Evolutionary conservation across 179 eudicot species (phyloP).

Genomic region (Vitellaria paradoxa): DNA sequence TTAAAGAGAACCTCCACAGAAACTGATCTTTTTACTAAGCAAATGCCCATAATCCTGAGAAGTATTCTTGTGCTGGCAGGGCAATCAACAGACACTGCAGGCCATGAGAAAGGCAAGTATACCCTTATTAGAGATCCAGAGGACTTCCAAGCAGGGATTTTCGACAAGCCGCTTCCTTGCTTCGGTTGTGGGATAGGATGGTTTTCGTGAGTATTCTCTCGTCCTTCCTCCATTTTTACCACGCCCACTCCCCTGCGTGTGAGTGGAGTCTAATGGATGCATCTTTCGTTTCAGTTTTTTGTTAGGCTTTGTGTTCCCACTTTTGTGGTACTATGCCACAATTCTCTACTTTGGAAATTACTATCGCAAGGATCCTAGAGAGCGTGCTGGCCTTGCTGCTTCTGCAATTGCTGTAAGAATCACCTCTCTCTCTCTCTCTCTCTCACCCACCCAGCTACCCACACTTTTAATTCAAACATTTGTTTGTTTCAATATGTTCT

Average conservation of each 20-base stretch:
- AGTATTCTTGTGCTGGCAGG: conserved; percentile 31
- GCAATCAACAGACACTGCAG: conserved; percentile 44
- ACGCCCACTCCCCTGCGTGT: neutral
- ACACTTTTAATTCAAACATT: too few species aligned
- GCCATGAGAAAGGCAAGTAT: conserved; percentile 66
- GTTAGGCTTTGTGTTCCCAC: conserved; percentile 52
- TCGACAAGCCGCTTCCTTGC: conserved; percentile 79
- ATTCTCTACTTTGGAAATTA: conserved; percentile 63
- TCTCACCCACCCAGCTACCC: too few species aligned
- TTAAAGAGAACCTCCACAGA: neutral
- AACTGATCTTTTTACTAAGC: neutral
- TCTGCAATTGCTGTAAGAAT: conserved; percentile 61
- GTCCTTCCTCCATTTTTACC: neutral
- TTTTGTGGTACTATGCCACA: conserved; percentile 73
- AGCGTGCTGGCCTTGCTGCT: conserved; percentile 83
- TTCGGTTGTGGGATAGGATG: conserved; percentile 84
- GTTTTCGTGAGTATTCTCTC: conserved; percentile 49
- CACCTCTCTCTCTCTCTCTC: conserved; percentile 4
- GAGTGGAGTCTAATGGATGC: neutral
- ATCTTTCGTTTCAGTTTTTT: conserved; percentile 35
- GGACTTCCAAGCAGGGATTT: conserved; percentile 54
- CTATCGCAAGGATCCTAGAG: conserved; percentile 75
- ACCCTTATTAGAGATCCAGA: conserved; percentile 69
- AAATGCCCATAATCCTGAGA: neutral
- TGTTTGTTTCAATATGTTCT: too few species aligned